Evolutionary conservation across 2,329 filamentous ascomycete species (phyloP).

Genomic region (Tolypocladium tropicale): DNA sequence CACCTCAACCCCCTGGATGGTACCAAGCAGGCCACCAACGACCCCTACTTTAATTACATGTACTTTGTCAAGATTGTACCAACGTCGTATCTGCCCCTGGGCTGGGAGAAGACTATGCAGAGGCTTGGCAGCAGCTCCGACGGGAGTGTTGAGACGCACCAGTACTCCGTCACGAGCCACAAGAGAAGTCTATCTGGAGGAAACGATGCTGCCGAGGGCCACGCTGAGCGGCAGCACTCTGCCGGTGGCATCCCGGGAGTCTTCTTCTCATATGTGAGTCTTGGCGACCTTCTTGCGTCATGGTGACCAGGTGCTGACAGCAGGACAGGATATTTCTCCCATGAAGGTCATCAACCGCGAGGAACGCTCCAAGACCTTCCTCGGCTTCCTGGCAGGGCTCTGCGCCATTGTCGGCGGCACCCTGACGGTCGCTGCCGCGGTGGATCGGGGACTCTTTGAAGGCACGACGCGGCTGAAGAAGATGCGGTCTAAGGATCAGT

Average conservation of each 20-base stretch:
- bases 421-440: conserved; percentile 84
- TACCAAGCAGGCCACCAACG: conserved; percentile 64
- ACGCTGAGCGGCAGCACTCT: conserved; percentile 85
- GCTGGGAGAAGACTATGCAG: conserved; percentile 59
- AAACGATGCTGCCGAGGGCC: conserved; percentile 74
- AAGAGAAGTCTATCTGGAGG: conserved; percentile 81
- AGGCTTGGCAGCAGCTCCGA: conserved; percentile 38
- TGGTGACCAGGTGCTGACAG: background rate
- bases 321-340: conserved; percentile 76
- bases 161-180: conserved; percentile 96
- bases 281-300: no score
- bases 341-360: conserved; percentile 99
- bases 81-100: conserved; percentile 86
- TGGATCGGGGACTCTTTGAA: conserved; percentile 88
- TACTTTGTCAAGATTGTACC: conserved; percentile 99
- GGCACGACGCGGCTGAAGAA: conserved; percentile 80
- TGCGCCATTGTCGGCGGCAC: conserved; percentile 94
- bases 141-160: conserved; percentile 91
- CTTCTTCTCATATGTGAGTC: conserved; percentile 89
- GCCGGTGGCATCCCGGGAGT: conserved; percentile 90
- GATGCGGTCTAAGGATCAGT: conserved; percentile 57
- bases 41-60: conserved; percentile 92
- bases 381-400: conserved; percentile 84
- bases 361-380: conserved; percentile 77
- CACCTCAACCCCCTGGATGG: conserved; percentile 86